phyloP scores from a whole-genome alignment of 345 rosid genomes.

The Jatropha curcas region DNA sequence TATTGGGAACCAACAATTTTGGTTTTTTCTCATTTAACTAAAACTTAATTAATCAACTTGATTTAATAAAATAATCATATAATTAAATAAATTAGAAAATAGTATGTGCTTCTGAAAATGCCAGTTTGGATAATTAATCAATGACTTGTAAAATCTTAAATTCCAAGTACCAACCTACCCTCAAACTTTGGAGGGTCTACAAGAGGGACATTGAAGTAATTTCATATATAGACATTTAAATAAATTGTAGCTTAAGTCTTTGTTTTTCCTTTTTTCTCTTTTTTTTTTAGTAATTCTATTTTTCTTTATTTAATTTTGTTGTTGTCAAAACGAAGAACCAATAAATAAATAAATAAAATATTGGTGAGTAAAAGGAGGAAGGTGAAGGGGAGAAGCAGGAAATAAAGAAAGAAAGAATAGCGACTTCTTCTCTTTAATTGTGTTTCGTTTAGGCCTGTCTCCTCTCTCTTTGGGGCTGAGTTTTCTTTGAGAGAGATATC shows the following conservation, averaged over 20 bases:
- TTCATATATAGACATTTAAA: not conserved
- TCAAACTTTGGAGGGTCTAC: not conserved
- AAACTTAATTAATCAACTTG: not conserved
- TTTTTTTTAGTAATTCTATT: not conserved
- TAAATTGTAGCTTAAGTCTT: slow-evolving; percentile 29
- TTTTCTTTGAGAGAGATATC: slow-evolving; percentile 31
- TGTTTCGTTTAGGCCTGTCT: not conserved
- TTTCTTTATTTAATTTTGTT: not conserved
- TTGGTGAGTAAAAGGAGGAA: slow-evolving; percentile 37
- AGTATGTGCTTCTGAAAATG: slow-evolving; percentile 1
- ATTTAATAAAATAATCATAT: too few relatives aligned
- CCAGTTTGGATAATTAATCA: too few relatives aligned
- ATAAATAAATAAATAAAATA: not conserved
- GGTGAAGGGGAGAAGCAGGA: slow-evolving; percentile 40
- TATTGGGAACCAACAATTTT: slow-evolving; percentile 4
- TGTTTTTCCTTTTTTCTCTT: slow-evolving; percentile 10
- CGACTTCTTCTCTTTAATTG: slow-evolving; percentile 38
- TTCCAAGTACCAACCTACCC: slow-evolving; percentile 17
- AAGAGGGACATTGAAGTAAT: slow-evolving; percentile 28
- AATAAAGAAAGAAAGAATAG: slow-evolving; percentile 42
- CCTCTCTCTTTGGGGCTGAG: slow-evolving; percentile 30
- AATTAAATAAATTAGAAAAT: too few relatives aligned
- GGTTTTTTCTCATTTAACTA: slow-evolving; percentile 1
- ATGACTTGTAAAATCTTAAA: not conserved
- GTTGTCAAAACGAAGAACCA: not conserved